phyloP scores from a whole-genome alignment of 2,329 filamentous ascomycete species.

The Venturia effusa region DNA sequence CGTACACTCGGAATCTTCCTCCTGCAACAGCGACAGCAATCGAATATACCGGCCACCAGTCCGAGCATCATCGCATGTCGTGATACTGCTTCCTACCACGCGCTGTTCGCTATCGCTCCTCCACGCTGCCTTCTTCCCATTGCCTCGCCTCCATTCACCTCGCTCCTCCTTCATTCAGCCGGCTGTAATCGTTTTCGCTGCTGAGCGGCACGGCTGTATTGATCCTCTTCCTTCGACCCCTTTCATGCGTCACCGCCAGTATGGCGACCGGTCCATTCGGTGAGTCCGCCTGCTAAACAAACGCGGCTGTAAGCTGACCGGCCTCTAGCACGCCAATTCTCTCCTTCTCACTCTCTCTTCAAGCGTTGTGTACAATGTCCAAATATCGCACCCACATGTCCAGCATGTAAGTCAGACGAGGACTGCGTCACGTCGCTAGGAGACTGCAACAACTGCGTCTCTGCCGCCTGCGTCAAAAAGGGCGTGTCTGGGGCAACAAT shows the following conservation, averaged over 20 bases:
- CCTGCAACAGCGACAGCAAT: background rate
- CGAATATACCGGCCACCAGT: background rate
- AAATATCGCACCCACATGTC: conserved; percentile 43
- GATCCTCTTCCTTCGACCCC: background rate
- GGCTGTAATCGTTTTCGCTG: background rate
- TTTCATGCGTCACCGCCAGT: background rate
- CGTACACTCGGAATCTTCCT: background rate
- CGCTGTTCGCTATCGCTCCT: background rate
- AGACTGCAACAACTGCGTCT: conserved; percentile 50
- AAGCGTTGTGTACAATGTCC: conserved; percentile 51
- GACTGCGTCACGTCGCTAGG: conserved; percentile 49
- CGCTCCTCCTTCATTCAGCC: background rate
- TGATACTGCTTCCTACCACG: background rate
- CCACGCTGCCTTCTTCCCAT: background rate
- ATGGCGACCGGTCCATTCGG: background rate
- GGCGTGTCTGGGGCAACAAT: conserved; percentile 26
- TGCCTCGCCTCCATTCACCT: background rate
- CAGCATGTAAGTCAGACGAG: conserved; percentile 43
- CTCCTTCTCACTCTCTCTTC: conserved; percentile 28
- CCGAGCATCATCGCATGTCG: background rate
- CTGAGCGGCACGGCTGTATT: background rate
- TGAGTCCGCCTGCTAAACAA: background rate
- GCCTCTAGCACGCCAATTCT: conserved; percentile 3
- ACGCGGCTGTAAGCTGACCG: background rate
- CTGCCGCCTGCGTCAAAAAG: conserved; percentile 42